phyloP scores from a whole-genome alignment of 345 rosid species.

The Brassica incana region DNA sequence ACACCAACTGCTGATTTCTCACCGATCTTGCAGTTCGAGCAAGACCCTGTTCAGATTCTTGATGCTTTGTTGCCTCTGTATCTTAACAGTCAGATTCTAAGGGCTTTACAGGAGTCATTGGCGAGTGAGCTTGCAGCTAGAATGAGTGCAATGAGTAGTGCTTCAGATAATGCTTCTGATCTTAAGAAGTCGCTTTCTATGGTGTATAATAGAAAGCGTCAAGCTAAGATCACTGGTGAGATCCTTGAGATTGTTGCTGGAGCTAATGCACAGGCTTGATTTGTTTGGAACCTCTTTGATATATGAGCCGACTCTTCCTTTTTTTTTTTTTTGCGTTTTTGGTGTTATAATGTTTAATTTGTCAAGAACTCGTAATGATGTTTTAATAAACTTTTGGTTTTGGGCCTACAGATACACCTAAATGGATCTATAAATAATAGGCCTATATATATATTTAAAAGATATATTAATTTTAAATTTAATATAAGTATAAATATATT shows the following conservation, averaged over 20 bases:
- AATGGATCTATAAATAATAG: too few species aligned
- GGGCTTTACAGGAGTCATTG: constrained; percentile 89
- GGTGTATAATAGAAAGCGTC: constrained; percentile 77
- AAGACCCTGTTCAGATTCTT: constrained; percentile 94
- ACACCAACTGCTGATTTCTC: constrained; percentile 62
- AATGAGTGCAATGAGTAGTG: constrained; percentile 95
- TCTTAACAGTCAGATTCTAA: constrained; percentile 89
- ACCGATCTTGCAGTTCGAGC: constrained; percentile 89
- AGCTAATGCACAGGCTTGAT: constrained; percentile 65
- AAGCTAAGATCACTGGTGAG: constrained; percentile 95
- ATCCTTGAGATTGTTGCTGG: constrained; percentile 98
- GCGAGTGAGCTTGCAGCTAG: constrained; percentile 96
- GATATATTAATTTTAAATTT: too few species aligned
- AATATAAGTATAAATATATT: too few species aligned
- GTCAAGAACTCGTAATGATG: constrained; percentile 21
- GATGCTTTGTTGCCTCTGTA: constrained; percentile 90
- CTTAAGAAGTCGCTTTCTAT: constrained; percentile 65
- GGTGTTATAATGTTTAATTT: constrained; percentile 23
- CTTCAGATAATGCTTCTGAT: constrained; percentile 79
- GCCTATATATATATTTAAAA: too few species aligned
- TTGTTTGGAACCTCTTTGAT: constrained; percentile 7
- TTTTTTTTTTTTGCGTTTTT: background rate
- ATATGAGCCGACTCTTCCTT: constrained; percentile 1
- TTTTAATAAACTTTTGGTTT: constrained; percentile 3
- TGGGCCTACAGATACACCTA: too few species aligned